Percentiles rank a stretch among this genome's conserved stretches.
Conservation (phyloP, 306 rosid species). For the Lupinus albus region DNA sequence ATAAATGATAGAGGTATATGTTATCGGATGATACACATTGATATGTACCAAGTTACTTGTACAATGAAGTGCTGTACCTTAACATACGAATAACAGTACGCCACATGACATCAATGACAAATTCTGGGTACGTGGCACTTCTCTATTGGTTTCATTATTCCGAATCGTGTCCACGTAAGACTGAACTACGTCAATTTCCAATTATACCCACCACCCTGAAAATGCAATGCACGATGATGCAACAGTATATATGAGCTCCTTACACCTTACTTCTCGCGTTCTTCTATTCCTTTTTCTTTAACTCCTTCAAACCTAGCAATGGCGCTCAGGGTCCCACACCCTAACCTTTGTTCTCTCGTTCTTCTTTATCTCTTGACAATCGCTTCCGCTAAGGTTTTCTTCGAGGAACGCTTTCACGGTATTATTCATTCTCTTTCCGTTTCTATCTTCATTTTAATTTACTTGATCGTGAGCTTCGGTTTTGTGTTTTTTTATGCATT, state of each 20-base stretch:
- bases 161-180: constrained; percentile 35
- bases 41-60: no score
- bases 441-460: neutral
- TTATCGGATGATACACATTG: no score
- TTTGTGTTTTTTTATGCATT: constrained; percentile 37
- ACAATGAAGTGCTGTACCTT: neutral
- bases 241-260: constrained; percentile 48
- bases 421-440: constrained; percentile 42
- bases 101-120: constrained; percentile 59
- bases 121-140: neutral
- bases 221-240: neutral
- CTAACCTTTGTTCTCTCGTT: constrained; percentile 63
- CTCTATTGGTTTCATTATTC: neutral
- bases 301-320: constrained; percentile 46
- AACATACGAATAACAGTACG: constrained; percentile 34
- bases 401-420: constrained; percentile 96
- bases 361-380: constrained; percentile 60
- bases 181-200: constrained; percentile 14
- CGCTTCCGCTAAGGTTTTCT: constrained; percentile 83
- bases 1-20: no score
- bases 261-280: no score
- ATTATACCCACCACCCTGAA: constrained; percentile 39
- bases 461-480: constrained; percentile 31
- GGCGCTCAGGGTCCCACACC: constrained; percentile 77
- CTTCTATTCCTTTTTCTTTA: constrained; percentile 32